A percentile compares a stretch with the other conserved stretches of the same genome.
Evolutionary conservation across 2,329 filamentous ascomycete species (phyloP).

Genomic region (Arthrobotrys pseudoclavata): DNA sequence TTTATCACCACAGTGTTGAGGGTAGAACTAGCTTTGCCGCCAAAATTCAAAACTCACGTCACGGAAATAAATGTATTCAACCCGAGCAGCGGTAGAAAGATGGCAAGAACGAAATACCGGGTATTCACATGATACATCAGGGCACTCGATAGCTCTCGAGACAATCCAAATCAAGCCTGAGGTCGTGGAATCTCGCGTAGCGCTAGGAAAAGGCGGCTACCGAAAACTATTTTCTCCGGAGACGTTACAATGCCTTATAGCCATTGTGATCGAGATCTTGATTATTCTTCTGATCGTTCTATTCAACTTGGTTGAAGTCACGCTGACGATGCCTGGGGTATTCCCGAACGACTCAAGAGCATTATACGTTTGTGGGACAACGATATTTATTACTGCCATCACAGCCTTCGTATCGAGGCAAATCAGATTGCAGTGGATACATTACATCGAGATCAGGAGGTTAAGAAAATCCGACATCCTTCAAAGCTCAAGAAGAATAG

Average conservation of each 20-base stretch:
- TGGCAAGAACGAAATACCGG: constrained; percentile 59
- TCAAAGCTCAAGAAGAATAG: constrained; percentile 50
- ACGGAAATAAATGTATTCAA: constrained; percentile 54
- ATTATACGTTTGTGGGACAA: constrained; percentile 47
- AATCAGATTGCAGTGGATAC: constrained; percentile 53
- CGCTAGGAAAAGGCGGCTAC: constrained; percentile 3
- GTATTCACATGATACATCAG: constrained; percentile 39
- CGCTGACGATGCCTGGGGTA: constrained; percentile 48
- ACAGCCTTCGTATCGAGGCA: constrained; percentile 48
- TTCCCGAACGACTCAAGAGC: constrained; percentile 57
- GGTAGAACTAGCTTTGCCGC: background rate
- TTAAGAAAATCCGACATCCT: constrained; percentile 39
- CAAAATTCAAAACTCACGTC: background rate
- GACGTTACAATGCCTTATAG: constrained; percentile 50
- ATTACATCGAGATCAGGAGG: constrained; percentile 45
- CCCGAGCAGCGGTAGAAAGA: constrained; percentile 46
- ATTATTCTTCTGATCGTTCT: constrained; percentile 42
- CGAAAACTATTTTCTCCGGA: constrained; percentile 29
- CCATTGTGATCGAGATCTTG: constrained; percentile 45
- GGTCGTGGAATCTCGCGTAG: constrained; percentile 28
- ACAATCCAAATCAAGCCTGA: constrained; percentile 47
- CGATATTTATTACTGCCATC: constrained; percentile 41
- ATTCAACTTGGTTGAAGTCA: constrained; percentile 51
- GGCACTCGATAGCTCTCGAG: constrained; percentile 49
- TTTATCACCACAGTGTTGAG: background rate